Evolutionary conservation across 768 basidiomycete species (phyloP), one percentile per base, ranked within the genome.

Genomic region (Lepiota brunneoincarnata): DNA sequence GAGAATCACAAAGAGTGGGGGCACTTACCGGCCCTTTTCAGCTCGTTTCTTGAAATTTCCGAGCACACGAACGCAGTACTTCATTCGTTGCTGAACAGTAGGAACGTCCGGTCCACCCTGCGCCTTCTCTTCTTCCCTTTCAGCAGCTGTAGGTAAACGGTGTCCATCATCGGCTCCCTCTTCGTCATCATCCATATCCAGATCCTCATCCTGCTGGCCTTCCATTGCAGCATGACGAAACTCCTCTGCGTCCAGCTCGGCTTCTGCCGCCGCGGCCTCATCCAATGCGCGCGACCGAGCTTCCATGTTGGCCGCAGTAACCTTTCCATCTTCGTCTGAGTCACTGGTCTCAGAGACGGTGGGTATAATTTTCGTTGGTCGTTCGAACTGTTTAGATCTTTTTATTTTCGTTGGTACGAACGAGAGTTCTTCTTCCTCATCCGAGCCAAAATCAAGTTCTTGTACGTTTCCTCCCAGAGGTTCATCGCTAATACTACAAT

Each of bases 251-350:
- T 89, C 88, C 23, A 89, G 71, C 63, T 82, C 81, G 2, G 86
- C 89, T 53, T 92, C 89, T 10, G 72, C 82, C 21, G 76, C 78
- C 5, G 83, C 84, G 59, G 78, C 72, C 18, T 77, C 84, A 60
- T 93, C 91, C 46, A 93, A 69, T 48, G 88, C 89, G 51, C 82
- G 82, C 41, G 91, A 93, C 23, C 84, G 84, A 35, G 83, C 81
- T 58, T 89, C 91, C 79, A 93, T 91, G 63, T 92, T 93, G 21
- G 79, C 80, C 70, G 84, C 83, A 6, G 91, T 93, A 31, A 86
- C 70, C 48, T 75, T 86, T 11, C 58, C 74, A n/a, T 77, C 78
- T 11, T 74, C 75, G 38, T 75, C 72, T 15, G 78, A 78, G 34
- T 67, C 76, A 49, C 56, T 64, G 17, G 64, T 65, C 53, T 81